Evolutionary conservation across 2,329 filamentous ascomycete species (phyloP), one percentile per base, ranked within the genome.

Genomic region (Blastomyces silverae): DNA sequence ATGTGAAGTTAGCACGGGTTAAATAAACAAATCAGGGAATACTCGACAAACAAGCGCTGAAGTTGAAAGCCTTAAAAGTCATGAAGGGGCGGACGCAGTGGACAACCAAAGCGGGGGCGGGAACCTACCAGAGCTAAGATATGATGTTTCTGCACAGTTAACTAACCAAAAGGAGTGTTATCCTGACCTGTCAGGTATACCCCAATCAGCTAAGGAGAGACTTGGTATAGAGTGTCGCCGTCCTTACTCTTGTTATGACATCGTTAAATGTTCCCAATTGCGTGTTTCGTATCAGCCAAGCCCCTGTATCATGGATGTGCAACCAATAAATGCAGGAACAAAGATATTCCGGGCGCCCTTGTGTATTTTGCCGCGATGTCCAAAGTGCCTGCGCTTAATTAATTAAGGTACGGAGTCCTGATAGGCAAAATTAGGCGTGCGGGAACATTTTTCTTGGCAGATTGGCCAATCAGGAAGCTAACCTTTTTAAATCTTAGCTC

Each of bases 291-390:
- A 58, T 58, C 31, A 39, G 34, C 55, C n/a, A 25, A 22, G 17
- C 55, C 17, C 20, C n/a, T 25, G n/a, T 15, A 22, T 22, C 37
- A 39, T 37, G 20, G 5, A 20, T 17, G 3, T 8, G 46, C 31
- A 31, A 8, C 22, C 50, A 11, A 10, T 39, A 59, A n/a, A 34
- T 28, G 22, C 31, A 59, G 56, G 56, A 59, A 59, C 56, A 59
- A 59, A 59, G 37, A 59, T 59, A 28, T 42, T 59, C 56, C 56
- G 34, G 13, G 25, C 3, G 13, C 15, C 50, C 31, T 13, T 34
- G 31, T 2, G 13, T 22, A 31, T 28, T 53, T 17, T 37, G 28
- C 53, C 28, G 25, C 53, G 20, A 6, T 1, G 7, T 1, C n/a
- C n/a, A n/a, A n/a, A n/a, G n/a, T n/a, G 4, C 10, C 31, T 15